Base-by-base conservation (phyloP, 148 eudicot genomes). In the Rhododendron kiyosumense region DNA sequence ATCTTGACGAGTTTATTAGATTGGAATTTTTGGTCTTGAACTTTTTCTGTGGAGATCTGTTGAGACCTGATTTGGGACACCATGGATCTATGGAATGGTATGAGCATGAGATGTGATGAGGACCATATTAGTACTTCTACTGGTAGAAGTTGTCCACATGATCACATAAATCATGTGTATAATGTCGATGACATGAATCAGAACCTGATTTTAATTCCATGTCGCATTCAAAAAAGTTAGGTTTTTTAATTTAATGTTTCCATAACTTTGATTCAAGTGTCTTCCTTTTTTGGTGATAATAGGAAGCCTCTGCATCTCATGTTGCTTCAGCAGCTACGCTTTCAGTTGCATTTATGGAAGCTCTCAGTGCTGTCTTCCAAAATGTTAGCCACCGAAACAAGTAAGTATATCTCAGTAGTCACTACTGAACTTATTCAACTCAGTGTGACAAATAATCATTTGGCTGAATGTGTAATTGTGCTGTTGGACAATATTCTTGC, bases 301-400 rank as follows among this genome's bases (percentile, higher is more conserved):
- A 96, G 99, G 98, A 96, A 92, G 92, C 98, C 63, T 93, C 98
- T 82, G 93, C 99, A 79, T 90, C 95, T 84, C 99, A 94, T 52
- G 98, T 96, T 81, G 99, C 99, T 79, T 94, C 99, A 77, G 96
- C 99, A 83, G 99, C 99, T 85, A 94, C 98, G 20, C 92, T 96
- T 81, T 95, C 99, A 38, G 99, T 96, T 26, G 98, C 98, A 87
- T 94, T 93, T 86, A 96, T 96, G 99, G 95, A 92, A 91, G 98
- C 97, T 79, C 93, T 96, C n/a, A 86, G 99, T 90, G 87, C 90
- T 78, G 34, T 96, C 54, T 96, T 96, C 77, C 94, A 94, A 79
- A 93, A 90, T 89, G 93, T 90, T 63, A 92, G 97, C 74, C 90
- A 90, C 73, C 92, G 61, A 67, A 94, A 92, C 93, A 92, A 90